These are phyloP conservation scores for Schizosaccharomyces lindneri DNA, from an alignment of 805 yeast species.

Conservation along the genomic window DNA sequence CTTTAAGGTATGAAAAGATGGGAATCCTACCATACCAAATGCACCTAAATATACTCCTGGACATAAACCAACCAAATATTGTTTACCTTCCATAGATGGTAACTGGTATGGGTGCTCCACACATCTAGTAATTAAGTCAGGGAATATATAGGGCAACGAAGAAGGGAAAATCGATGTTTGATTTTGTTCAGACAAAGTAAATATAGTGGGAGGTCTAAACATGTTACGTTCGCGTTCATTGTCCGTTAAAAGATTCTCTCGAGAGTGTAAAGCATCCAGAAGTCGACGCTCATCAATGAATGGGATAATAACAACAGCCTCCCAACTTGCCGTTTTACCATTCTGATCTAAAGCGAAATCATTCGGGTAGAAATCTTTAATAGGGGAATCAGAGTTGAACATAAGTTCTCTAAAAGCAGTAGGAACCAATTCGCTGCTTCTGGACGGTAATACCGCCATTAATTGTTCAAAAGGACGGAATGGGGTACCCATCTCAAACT, in stretches of 20 bases:
- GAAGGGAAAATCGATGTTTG: constrained; percentile 39
- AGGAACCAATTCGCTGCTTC: constrained; percentile 65
- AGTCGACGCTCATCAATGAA: constrained; percentile 72
- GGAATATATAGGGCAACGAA: constrained; percentile 52
- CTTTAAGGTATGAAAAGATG: constrained; percentile 50
- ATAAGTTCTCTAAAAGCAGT: constrained; percentile 40
- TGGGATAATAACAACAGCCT: constrained; percentile 77
- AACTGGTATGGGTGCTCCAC: constrained; percentile 31
- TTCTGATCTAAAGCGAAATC: constrained; percentile 74
- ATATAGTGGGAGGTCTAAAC: constrained; percentile 44
- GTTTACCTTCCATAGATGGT: constrained; percentile 18
- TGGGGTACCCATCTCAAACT: constrained; percentile 50
- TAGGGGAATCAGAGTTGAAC: constrained; percentile 69
- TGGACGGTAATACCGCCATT: constrained; percentile 91
- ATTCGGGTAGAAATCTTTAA: constrained; percentile 69
- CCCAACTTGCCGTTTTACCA: constrained; percentile 93
- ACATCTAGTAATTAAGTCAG: constrained; percentile 63
- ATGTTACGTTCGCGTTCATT: constrained; percentile 55
- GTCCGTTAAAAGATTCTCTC: constrained; percentile 32
- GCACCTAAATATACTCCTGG: constrained; percentile 45
- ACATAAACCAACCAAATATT: constrained; percentile 20
- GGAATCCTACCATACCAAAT: constrained; percentile 72
- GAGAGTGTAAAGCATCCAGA: constrained; percentile 37
- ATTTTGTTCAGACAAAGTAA: constrained; percentile 62
- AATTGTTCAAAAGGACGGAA: constrained; percentile 84